Evolutionary conservation across 2,329 filamentous ascomycete species (phyloP), one percentile per base, ranked within the genome.

Genomic region (Xylariaceae sp.): DNA sequence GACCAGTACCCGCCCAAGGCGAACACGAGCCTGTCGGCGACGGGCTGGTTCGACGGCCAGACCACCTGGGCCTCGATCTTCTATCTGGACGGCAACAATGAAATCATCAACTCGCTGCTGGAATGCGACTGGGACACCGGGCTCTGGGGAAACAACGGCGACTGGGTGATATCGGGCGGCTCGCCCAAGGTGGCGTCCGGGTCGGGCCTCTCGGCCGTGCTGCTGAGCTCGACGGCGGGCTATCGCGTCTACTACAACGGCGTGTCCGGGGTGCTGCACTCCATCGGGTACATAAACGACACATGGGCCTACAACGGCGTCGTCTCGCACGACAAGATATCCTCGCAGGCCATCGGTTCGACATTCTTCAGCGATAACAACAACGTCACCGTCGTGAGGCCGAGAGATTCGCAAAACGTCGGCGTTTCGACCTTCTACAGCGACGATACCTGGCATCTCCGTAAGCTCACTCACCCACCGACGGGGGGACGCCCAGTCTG

Each of bases 241-340:
- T 62, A 63, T 28, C 58, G 60, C 9, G 43, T 63, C 10, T 63
- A 55, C 42, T 63, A 54, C 36, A 59, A 62, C 40, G 59, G 59
- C 37, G 32, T 47, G 17, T 35, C 53, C 18, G 51, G 45, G 13
- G 42, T 39, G 5, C 36, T 63, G 31, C 59, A 56, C 17, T 40
- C 53, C 30, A 38, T 63, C 11, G 41, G 44, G 5, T 64, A 60
- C 35, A 53, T 47, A 4, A 36, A 39, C 5, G 34, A 32, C 3
- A n/a, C 37, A 2, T 63, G 60, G 58, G 18, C 28, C 2, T 54
- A 57, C 21, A 35, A 37, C 21, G 58, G 55, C 14, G 17, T 48
- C n/a, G 45, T 63, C 5, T 57, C 57, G 3, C 46, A 51, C 2
- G 58, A 60, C 14, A 29, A 39, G 14, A 47, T 45, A 7, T 38